A percentile compares a stretch with the other conserved stretches of the same genome.
Evolutionary conservation across 345 rosid species (phyloP).

Genomic region (Gossypium turneri): DNA sequence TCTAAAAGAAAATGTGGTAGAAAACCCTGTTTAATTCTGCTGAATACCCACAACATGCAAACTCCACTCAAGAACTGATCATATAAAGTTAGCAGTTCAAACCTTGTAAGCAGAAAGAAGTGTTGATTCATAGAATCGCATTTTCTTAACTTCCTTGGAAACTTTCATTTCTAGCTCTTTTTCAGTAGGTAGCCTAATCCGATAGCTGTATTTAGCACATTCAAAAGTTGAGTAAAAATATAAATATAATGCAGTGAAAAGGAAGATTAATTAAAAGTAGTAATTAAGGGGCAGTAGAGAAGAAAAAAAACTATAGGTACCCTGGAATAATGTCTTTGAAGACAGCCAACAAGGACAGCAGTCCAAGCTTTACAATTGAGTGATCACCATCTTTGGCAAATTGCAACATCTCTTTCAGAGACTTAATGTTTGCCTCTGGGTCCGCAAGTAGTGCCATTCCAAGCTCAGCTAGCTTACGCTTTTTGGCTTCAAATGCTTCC

Average conservation of each 20-base stretch:
- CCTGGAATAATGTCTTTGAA: conserved; percentile 93
- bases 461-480: conserved; percentile 72
- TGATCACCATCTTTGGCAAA: conserved; percentile 53
- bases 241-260: not conserved
- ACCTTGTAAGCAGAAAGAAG: conserved; percentile 86
- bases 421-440: conserved; percentile 73
- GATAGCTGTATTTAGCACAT: conserved; percentile 49
- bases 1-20: not conserved
- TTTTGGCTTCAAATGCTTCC: conserved; percentile 62
- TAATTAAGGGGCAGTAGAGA: conserved; percentile 2
- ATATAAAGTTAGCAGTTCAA: conserved; percentile 4
- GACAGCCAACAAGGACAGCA: conserved; percentile 84
- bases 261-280: conserved; percentile 10
- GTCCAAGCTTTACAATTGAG: conserved; percentile 61
- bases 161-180: conserved; percentile 97
- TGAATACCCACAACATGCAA: not conserved
- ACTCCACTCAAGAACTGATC: conserved; percentile 5
- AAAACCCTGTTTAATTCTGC: not conserved
- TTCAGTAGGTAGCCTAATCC: conserved; percentile 95
- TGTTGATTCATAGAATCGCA: conserved; percentile 77
- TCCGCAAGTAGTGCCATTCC: conserved; percentile 68
- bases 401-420: conserved; percentile 72
- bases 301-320: conserved; percentile 33
- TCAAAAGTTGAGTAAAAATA: not conserved
- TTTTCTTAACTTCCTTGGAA: conserved; percentile 91